These are phyloP conservation scores for Passiflora organensis DNA, from an alignment of 345 rosid genomes.

Conservation along the genomic window DNA sequence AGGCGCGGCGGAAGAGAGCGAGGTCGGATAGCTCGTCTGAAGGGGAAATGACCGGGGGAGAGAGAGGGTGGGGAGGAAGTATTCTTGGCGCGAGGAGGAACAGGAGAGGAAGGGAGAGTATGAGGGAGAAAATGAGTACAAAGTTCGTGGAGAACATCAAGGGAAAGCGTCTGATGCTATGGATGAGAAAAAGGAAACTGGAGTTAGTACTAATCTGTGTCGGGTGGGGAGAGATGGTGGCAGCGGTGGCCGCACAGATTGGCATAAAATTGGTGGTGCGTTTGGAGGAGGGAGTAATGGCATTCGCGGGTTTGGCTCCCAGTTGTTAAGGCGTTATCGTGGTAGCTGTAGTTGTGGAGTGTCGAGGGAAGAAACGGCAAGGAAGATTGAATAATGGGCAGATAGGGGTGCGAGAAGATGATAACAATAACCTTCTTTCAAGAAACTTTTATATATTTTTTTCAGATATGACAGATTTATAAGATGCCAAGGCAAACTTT, in stretches of 20 bases:
- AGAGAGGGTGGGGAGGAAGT: slow-evolving; percentile 29
- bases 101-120: slow-evolving; percentile 48
- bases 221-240: background rate
- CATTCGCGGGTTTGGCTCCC: too few relatives aligned
- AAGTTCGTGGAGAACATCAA: slow-evolving; percentile 53
- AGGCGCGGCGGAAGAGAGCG: slow-evolving; percentile 59
- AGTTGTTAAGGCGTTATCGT: too few relatives aligned
- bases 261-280: too few relatives aligned
- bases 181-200: background rate
- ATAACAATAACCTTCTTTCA: too few relatives aligned
- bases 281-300: too few relatives aligned
- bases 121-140: slow-evolving; percentile 43
- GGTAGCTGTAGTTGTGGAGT: too few relatives aligned
- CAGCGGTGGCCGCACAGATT: background rate
- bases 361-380: too few relatives aligned
- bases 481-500: too few relatives aligned
- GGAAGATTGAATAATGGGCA: too few relatives aligned
- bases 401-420: too few relatives aligned
- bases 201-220: background rate
- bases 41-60: slow-evolving; percentile 43
- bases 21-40: slow-evolving; percentile 77
- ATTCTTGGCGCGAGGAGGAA: slow-evolving; percentile 19
- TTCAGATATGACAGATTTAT: too few relatives aligned
- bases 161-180: slow-evolving; percentile 3
- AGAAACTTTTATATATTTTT: too few relatives aligned